A percentile compares a stretch with the other conserved stretches of the same genome.
Conservation (phyloP, 1,284 basidiomycete species). For the Naganishia cerealis region DNA sequence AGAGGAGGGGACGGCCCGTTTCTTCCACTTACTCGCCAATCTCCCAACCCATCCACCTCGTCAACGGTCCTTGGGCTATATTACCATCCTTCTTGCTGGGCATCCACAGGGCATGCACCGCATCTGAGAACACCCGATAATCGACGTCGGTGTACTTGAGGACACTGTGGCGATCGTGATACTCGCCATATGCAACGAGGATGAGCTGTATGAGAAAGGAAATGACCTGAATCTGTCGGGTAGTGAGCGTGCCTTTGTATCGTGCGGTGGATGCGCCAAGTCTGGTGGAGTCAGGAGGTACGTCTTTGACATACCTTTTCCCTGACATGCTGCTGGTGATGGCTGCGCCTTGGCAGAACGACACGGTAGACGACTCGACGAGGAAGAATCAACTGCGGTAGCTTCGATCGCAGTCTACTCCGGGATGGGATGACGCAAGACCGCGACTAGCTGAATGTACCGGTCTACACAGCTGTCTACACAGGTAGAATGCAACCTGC, state of each 20-base stretch:
- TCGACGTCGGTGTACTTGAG: conserved; percentile 97
- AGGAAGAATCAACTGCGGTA: not conserved
- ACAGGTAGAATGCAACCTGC: too few species aligned
- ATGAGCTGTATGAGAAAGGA: conserved; percentile 65
- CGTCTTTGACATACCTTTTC: not conserved
- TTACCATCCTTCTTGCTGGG: conserved; percentile 52
- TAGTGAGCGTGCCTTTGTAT: not conserved
- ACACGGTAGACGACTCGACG: not conserved
- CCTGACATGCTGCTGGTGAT: conserved; percentile 10
- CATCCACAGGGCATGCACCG: conserved; percentile 65
- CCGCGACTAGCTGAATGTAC: too few species aligned
- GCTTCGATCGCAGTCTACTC: not conserved
- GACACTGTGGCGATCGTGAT: conserved; percentile 76
- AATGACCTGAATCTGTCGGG: conserved; percentile 36
- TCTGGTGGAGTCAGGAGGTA: not conserved
- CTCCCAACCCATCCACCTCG: conserved; percentile 49
- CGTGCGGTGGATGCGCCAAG: not conserved
- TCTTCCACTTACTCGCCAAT: conserved; percentile 66
- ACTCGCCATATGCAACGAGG: conserved; percentile 80
- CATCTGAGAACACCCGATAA: conserved; percentile 93
- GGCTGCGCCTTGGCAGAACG: not conserved
- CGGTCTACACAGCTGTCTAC: too few species aligned
- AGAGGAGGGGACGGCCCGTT: not conserved
- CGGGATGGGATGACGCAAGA: conserved; percentile 7
- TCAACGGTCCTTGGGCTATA: conserved; percentile 65